These are phyloP conservation scores for Cantharellus anzutake DNA, from an alignment of 768 basidiomycete genomes.

Conservation along the genomic window DNA sequence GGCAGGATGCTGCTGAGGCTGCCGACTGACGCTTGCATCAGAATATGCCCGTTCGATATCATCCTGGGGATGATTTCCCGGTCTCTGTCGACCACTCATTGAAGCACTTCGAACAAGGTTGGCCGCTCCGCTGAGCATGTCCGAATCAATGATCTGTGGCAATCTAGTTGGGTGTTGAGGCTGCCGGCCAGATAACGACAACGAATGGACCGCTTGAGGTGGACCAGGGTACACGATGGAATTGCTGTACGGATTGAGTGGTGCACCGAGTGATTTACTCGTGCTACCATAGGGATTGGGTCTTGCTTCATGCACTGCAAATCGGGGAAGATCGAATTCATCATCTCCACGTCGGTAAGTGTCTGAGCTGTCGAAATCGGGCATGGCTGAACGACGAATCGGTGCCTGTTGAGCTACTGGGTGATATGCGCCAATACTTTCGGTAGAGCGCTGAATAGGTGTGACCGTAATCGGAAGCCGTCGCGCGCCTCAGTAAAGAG, in stretches of 20 bases:
- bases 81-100: conserved; percentile 26
- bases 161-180: conserved; percentile 32
- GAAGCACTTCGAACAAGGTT: conserved; percentile 52
- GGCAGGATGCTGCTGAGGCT: conserved; percentile 11
- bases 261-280: conserved; percentile 20
- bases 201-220: not conserved
- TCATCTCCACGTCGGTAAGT: conserved; percentile 35
- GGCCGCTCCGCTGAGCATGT: conserved; percentile 34
- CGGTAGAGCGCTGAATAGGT: too few relatives aligned
- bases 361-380: not conserved
- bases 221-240: conserved; percentile 11
- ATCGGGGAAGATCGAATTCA: conserved; percentile 53
- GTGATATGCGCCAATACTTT: too few relatives aligned
- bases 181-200: conserved; percentile 14
- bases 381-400: not conserved
- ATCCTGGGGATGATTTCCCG: conserved; percentile 5
- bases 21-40: not conserved
- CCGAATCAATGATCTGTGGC: conserved; percentile 47
- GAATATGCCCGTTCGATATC: conserved; percentile 11
- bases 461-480: too few relatives aligned
- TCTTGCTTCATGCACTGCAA: conserved; percentile 20
- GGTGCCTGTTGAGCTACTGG: too few relatives aligned
- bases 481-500: too few relatives aligned
- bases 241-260: conserved; percentile 27
- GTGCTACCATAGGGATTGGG: conserved; percentile 36